Conservation (phyloP, 768 basidiomycete species). For the Agrocybe praecox region DNA sequence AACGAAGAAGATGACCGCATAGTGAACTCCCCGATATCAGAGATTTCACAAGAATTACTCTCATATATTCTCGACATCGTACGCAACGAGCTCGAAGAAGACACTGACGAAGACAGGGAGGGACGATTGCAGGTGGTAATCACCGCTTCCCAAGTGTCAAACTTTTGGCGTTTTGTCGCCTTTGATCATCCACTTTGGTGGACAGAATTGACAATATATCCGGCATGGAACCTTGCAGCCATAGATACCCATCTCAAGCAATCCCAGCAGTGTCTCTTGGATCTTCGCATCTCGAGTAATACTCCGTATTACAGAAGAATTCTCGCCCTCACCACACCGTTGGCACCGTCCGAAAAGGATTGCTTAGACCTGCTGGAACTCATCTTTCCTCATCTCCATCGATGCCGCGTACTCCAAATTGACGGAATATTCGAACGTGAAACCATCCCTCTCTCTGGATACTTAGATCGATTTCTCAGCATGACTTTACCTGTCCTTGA, state of each 20-base stretch:
- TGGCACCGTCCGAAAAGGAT: neutral
- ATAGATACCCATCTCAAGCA: neutral
- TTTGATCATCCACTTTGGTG: neutral
- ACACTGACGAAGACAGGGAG: neutral
- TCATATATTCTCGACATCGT: neutral
- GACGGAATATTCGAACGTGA: neutral
- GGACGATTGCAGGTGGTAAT: neutral
- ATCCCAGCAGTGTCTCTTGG: neutral
- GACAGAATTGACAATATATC: neutral
- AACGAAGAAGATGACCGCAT: neutral
- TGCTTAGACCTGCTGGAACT: neutral
- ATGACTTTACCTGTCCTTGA: neutral
- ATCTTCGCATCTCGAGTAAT: neutral
- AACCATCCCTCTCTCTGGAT: neutral
- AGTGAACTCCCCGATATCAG: neutral
- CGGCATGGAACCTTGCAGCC: neutral
- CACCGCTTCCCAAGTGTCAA: neutral
- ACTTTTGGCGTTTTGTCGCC: neutral
- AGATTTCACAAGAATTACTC: neutral
- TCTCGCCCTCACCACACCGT: neutral
- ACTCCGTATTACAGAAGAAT: neutral
- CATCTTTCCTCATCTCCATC: neutral
- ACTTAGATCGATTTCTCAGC: neutral
- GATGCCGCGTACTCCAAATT: neutral
- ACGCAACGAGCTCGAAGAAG: neutral